These are phyloP conservation scores for Xerocomellus chrysenteron DNA, from an alignment of 768 basidiomycete genomes.

Conservation along the genomic window DNA sequence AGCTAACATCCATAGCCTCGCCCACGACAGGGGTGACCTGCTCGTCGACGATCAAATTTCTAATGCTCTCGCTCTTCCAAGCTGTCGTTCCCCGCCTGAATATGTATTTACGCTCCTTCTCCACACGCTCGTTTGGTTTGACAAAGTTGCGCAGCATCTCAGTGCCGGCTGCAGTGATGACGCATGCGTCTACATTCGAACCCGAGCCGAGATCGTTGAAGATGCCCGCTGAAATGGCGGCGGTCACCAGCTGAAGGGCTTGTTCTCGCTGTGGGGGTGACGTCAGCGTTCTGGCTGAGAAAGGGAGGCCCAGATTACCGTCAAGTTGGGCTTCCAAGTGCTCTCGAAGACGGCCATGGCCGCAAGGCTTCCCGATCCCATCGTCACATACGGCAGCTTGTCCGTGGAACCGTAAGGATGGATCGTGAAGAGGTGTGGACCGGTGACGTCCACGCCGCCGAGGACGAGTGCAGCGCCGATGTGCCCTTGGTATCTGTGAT, in stretches of 20 bases:
- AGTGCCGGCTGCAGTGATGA: slow-evolving; percentile 83
- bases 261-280: slow-evolving; percentile 58
- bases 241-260: slow-evolving; percentile 79
- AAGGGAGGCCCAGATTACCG: slow-evolving; percentile 44
- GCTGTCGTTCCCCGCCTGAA: slow-evolving; percentile 90
- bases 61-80: slow-evolving; percentile 78
- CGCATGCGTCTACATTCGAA: slow-evolving; percentile 96
- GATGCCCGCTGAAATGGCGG: slow-evolving; percentile 92
- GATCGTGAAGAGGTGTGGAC: slow-evolving; percentile 94
- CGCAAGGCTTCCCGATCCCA: slow-evolving; percentile 95
- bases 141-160: slow-evolving; percentile 95
- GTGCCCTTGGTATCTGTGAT: slow-evolving; percentile 81
- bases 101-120: slow-evolving; percentile 66
- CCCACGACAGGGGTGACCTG: slow-evolving; percentile 53
- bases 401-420: slow-evolving; percentile 97
- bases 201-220: slow-evolving; percentile 99
- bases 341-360: slow-evolving; percentile 99
- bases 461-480: slow-evolving; percentile 95
- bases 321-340: slow-evolving; percentile 78
- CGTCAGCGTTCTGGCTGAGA: neutral
- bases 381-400: slow-evolving; percentile 97
- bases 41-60: slow-evolving; percentile 71
- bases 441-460: slow-evolving; percentile 93
- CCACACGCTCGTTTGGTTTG: slow-evolving; percentile 83
- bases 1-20: slow-evolving; percentile 85